These are phyloP conservation scores for Phalaenopsis aphrodite DNA, from an alignment of 106 monocot genomes.

Conservation along the genomic window DNA sequence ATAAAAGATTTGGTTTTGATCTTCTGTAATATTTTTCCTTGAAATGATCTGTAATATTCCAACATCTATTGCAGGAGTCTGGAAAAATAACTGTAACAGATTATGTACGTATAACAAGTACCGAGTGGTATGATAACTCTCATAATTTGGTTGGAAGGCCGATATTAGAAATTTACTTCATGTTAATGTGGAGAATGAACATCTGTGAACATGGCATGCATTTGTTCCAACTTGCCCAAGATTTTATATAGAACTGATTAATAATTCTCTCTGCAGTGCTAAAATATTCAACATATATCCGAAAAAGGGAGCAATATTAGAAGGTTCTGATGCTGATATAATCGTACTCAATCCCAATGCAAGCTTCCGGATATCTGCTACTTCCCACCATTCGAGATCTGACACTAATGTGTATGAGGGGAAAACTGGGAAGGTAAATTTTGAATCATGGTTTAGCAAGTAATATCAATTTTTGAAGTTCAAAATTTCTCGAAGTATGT, in stretches of 20 bases:
- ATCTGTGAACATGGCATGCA: background rate
- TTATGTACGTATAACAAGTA: conserved; percentile 90
- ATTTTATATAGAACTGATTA: background rate
- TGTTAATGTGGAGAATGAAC: background rate
- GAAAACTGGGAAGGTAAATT: conserved; percentile 76
- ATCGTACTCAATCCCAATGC: conserved; percentile 88
- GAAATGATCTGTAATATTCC: too few relatives aligned
- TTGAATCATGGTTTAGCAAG: background rate
- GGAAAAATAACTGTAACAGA: conserved; percentile 81
- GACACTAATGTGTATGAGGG: conserved; percentile 96
- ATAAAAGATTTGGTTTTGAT: background rate
- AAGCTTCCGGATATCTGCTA: conserved; percentile 55
- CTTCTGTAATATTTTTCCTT: background rate
- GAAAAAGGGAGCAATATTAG: conserved; percentile 82
- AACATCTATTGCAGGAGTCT: conserved; percentile 57
- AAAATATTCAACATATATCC: conserved; percentile 96
- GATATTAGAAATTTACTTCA: background rate
- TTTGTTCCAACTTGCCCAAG: background rate
- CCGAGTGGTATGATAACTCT: conserved; percentile 67
- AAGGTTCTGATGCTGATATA: conserved; percentile 96
- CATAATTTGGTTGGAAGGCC: background rate
- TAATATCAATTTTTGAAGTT: background rate
- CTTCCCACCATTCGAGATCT: conserved; percentile 80
- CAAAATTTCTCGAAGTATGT: background rate
- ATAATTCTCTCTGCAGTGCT: conserved; percentile 49